phyloP scores from a whole-genome alignment of 2,329 filamentous ascomycete genomes.

The Sclerotinia subarctica region DNA sequence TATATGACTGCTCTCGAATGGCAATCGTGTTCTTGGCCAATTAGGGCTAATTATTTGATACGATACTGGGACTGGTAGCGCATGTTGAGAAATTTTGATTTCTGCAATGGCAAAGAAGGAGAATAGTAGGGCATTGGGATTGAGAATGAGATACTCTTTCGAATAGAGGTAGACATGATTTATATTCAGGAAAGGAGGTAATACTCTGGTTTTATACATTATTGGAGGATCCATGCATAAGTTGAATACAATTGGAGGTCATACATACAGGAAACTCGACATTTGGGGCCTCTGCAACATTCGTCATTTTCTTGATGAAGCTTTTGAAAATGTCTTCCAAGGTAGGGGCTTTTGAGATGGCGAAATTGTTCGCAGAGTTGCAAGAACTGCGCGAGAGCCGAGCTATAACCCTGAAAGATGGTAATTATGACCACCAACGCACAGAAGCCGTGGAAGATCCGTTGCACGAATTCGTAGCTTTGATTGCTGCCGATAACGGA shows the following conservation, averaged over 20 bases:
- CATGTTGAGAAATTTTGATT: conserved; percentile 11
- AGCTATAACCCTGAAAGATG: background rate
- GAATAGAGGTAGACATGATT: conserved; percentile 4
- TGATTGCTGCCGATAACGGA: conserved; percentile 15
- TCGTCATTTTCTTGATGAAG: conserved; percentile 8
- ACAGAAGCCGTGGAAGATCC: conserved; percentile 8
- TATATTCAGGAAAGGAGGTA: background rate
- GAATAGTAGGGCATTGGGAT: conserved; percentile 3
- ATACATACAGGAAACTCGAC: conserved; percentile 5
- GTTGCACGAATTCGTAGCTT: conserved; percentile 1
- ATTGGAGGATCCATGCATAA: conserved; percentile 24
- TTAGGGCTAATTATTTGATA: conserved; percentile 40
- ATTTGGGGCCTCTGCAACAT: background rate
- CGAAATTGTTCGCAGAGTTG: background rate
- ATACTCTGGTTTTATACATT: background rate
- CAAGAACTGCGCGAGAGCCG: background rate
- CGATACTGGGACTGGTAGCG: conserved; percentile 9
- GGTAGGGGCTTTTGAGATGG: background rate
- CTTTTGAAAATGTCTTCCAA: background rate
- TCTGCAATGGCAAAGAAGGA: conserved; percentile 3
- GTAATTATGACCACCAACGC: conserved; percentile 7
- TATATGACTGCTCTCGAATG: conserved; percentile 46
- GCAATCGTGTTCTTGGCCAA: conserved; percentile 49
- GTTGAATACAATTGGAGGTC: conserved; percentile 15
- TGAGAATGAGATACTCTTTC: background rate